Evolutionary conservation across 164 flowering plant genomes (phyloP).

Genomic region (Macadamia tetraphylla): DNA sequence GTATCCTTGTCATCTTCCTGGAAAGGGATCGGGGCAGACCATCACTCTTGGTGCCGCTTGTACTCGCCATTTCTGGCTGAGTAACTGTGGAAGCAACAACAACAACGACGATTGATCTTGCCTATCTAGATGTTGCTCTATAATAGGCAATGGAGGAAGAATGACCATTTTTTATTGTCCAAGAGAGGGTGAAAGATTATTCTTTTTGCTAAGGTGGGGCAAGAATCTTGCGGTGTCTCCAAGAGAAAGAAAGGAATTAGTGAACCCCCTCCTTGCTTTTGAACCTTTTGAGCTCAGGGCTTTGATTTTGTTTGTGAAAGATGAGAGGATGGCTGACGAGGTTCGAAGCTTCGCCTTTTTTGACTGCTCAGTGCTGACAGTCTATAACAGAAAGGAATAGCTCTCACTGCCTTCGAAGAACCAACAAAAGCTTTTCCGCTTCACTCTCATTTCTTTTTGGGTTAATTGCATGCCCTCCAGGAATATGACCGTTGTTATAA

Average conservation of each 20-base stretch:
- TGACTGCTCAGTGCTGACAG: background rate
- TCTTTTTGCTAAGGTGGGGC: background rate
- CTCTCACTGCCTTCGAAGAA: background rate
- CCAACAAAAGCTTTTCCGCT: background rate
- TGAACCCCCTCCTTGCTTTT: background rate
- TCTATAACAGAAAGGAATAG: too few species aligned
- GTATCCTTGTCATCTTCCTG: constrained; percentile 17
- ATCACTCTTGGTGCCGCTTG: constrained; percentile 19
- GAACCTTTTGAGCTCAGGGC: background rate
- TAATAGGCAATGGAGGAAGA: background rate
- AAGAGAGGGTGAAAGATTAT: background rate
- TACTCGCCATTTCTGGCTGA: constrained; percentile 25
- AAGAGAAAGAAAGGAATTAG: background rate
- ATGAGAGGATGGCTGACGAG: background rate
- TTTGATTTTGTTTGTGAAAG: too few species aligned
- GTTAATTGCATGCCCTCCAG: too few species aligned
- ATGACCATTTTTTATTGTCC: background rate
- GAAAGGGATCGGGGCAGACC: constrained; percentile 11
- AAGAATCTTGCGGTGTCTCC: background rate
- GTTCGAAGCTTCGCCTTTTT: background rate
- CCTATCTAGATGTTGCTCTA: background rate
- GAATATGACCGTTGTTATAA: too few species aligned
- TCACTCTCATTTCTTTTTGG: too few species aligned
- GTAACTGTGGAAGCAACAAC: background rate
- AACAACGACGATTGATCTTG: too few species aligned